Conservation (phyloP, 805 yeast genomes). For the Metschnikowia peoriensis region DNA sequence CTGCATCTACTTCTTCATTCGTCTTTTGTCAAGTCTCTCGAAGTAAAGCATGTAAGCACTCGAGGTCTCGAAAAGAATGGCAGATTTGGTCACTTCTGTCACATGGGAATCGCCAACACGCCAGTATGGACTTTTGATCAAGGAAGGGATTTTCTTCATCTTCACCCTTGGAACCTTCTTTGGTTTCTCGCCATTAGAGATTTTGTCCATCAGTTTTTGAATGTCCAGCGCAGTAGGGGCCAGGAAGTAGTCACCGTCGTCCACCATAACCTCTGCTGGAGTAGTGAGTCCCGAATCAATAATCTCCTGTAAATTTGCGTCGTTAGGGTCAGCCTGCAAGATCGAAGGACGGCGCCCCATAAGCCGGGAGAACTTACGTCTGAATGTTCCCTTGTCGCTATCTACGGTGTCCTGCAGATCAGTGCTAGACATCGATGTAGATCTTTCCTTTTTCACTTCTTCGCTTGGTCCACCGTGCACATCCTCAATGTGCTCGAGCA, state of each 20-base stretch:
- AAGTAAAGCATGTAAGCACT: constrained; percentile 88
- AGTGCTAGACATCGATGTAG: constrained; percentile 16
- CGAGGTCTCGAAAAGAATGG: constrained; percentile 64
- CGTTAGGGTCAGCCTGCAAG: constrained; percentile 37
- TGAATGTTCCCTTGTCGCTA: constrained; percentile 28
- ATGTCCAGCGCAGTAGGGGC: constrained; percentile 18
- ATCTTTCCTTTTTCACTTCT: constrained; percentile 1
- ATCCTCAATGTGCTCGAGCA: constrained; percentile 5
- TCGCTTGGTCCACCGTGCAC: not conserved
- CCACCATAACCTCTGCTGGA: constrained; percentile 41
- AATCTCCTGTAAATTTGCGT: constrained; percentile 37
- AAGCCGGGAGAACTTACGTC: constrained; percentile 35
- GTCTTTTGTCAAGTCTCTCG: constrained; percentile 49
- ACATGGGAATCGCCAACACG: constrained; percentile 75
- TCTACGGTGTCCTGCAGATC: constrained; percentile 13
- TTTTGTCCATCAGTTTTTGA: constrained; percentile 14
- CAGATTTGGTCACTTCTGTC: constrained; percentile 54
- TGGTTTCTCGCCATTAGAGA: constrained; percentile 12
- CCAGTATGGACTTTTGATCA: constrained; percentile 71
- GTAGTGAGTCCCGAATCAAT: constrained; percentile 39
- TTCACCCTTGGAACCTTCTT: constrained; percentile 25
- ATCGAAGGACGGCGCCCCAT: constrained; percentile 44
- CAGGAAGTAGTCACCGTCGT: constrained; percentile 29
- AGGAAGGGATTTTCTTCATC: constrained; percentile 54
- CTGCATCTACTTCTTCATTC: constrained; percentile 10